These are phyloP conservation scores for Paraurostyla sp. DNA, from an alignment of 73 alveolate species.

Conservation along the genomic window DNA sequence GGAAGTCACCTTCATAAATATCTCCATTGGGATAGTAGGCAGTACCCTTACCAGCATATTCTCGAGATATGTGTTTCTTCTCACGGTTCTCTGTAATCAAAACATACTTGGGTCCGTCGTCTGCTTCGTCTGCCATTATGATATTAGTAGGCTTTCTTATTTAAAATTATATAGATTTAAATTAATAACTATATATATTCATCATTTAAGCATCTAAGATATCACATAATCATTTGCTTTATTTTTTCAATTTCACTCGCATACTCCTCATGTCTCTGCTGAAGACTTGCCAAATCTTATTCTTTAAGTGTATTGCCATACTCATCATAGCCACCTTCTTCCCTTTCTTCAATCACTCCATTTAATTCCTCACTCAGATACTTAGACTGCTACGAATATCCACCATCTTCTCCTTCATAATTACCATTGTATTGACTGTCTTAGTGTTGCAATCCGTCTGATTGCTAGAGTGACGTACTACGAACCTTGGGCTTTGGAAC, in stretches of 20 bases:
- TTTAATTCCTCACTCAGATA: slow-evolving; percentile 19
- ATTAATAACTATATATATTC: not conserved
- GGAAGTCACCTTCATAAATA: slow-evolving; percentile 89
- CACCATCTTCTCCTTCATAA: too few relatives aligned
- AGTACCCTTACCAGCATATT: slow-evolving; percentile 84
- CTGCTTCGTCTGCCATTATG: slow-evolving; percentile 79
- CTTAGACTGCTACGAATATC: not conserved
- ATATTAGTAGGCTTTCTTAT: not conserved
- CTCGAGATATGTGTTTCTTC: slow-evolving; percentile 70
- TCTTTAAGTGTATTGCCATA: slow-evolving; percentile 42
- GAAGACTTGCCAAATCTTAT: slow-evolving; percentile 12
- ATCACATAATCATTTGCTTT: slow-evolving; percentile 68
- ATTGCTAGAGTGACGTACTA: too few relatives aligned
- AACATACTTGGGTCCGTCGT: slow-evolving; percentile 67
- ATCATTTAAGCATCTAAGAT: too few relatives aligned
- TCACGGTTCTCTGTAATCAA: slow-evolving; percentile 73
- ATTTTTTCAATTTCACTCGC: slow-evolving; percentile 67
- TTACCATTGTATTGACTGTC: too few relatives aligned
- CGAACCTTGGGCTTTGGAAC: slow-evolving; percentile 74
- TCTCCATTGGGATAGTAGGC: slow-evolving; percentile 90
- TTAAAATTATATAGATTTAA: too few relatives aligned
- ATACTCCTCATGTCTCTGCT: slow-evolving; percentile 55
- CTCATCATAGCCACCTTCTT: slow-evolving; percentile 41
- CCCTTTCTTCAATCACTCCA: slow-evolving; percentile 36
- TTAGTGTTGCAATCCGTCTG: too few relatives aligned